Conservation (phyloP, 2,329 filamentous ascomycete species). For the Fonsecaea multimorphosa region DNA sequence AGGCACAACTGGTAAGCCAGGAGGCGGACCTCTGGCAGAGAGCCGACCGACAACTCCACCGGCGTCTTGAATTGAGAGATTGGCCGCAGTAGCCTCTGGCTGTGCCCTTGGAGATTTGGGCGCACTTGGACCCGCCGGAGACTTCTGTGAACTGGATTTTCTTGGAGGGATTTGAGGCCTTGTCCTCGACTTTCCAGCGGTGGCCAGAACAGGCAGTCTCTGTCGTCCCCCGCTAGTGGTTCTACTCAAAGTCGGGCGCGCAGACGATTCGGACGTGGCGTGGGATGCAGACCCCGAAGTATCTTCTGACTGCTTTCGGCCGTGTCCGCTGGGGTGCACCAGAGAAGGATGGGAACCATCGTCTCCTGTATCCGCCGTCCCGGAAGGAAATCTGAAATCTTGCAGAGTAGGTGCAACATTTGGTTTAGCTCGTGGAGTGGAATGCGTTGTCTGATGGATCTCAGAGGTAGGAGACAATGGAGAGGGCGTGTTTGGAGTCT, state of each 20-base stretch:
- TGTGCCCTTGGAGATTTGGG: conserved; percentile 19
- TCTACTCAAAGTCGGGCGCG: conserved; percentile 29
- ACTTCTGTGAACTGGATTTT: conserved; percentile 33
- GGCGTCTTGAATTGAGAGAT: not conserved
- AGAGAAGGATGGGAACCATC: conserved; percentile 17
- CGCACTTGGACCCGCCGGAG: conserved; percentile 9
- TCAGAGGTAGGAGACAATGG: conserved; percentile 20
- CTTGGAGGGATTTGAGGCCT: conserved; percentile 28
- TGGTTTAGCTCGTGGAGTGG: conserved; percentile 39
- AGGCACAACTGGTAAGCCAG: conserved; percentile 22
- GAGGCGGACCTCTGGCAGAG: conserved; percentile 18
- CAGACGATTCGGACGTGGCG: conserved; percentile 25
- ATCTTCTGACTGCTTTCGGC: conserved; percentile 8
- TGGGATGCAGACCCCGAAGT: conserved; percentile 25
- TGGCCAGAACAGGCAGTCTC: conserved; percentile 20
- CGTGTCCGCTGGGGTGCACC: conserved; percentile 18
- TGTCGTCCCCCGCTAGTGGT: conserved; percentile 31
- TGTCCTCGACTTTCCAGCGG: conserved; percentile 31
- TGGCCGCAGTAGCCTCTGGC: not conserved
- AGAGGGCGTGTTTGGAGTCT: conserved; percentile 19
- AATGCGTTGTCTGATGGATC: conserved; percentile 3
- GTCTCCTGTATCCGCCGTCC: not conserved
- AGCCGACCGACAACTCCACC: not conserved
- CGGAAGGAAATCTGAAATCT: conserved; percentile 18
- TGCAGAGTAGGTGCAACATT: conserved; percentile 37